Evolutionary conservation across 352 stramenopile species (phyloP).

Genomic region (Pythium aphanidermatum): DNA sequence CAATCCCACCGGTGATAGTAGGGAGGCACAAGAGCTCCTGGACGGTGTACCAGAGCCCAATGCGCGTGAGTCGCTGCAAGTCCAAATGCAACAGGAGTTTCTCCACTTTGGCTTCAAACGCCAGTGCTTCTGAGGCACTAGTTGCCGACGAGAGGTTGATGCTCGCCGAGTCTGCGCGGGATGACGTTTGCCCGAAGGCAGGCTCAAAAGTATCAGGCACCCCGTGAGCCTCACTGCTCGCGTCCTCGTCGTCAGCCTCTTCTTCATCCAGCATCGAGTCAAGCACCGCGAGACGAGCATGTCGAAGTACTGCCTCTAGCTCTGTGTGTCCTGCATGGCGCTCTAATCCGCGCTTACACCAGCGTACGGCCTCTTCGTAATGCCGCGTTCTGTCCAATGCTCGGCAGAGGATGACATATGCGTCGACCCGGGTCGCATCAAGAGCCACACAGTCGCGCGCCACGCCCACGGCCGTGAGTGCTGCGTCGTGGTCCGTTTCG

Average conservation of each 20-base stretch:
- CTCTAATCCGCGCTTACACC: constrained; percentile 26
- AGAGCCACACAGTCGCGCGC: constrained; percentile 9
- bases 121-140: constrained; percentile 11
- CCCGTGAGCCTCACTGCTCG: constrained; percentile 12
- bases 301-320: constrained; percentile 36
- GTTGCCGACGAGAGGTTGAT: constrained; percentile 9
- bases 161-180: no score
- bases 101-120: constrained; percentile 57
- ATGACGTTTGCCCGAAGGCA: neutral
- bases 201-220: neutral
- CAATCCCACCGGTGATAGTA: constrained; percentile 35
- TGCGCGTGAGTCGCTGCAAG: constrained; percentile 38
- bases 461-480: neutral
- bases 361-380: constrained; percentile 15
- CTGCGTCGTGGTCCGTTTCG: neutral
- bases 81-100: constrained; percentile 50
- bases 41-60: constrained; percentile 45
- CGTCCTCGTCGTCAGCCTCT: constrained; percentile 28
- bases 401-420: constrained; percentile 5
- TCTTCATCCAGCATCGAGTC: constrained; percentile 45
- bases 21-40: constrained; percentile 49
- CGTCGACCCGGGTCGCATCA: constrained; percentile 6
- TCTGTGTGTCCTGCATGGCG: constrained; percentile 29
- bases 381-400: constrained; percentile 2
- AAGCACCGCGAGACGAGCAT: constrained; percentile 48